Evolutionary conservation across 179 eudicot species (phyloP).

Genomic region (Nepenthes alata): DNA sequence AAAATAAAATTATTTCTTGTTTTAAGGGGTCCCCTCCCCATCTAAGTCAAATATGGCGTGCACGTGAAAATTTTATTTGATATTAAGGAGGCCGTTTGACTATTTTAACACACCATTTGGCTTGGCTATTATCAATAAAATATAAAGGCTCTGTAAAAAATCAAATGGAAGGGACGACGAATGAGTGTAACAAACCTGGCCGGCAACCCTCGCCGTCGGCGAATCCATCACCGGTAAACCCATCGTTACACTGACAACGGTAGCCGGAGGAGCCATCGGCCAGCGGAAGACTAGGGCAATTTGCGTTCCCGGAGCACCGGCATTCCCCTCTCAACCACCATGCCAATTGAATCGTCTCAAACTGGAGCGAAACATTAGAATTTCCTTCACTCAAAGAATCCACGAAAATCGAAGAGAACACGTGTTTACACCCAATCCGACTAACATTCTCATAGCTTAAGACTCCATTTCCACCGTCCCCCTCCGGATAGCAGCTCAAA

Average conservation of each 20-base stretch:
- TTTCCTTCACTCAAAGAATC: conserved; percentile 1
- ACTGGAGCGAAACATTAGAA: conserved; percentile 29
- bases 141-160: too few species aligned
- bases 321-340: conserved; percentile 71
- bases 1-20: too few species aligned
- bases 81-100: too few species aligned
- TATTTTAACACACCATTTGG: too few species aligned
- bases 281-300: conserved; percentile 12
- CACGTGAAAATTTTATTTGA: too few species aligned
- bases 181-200: conserved; percentile 24
- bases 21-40: too few species aligned
- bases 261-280: conserved; percentile 14
- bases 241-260: conserved; percentile 37
- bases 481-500: conserved; percentile 28
- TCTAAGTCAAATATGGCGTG: too few species aligned
- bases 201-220: conserved; percentile 35
- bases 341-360: conserved; percentile 37
- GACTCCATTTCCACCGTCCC: conserved; percentile 7
- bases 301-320: conserved; percentile 33
- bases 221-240: conserved; percentile 55
- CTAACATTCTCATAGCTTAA: conserved; percentile 18
- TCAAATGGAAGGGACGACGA: too few species aligned
- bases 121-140: too few species aligned
- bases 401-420: conserved; percentile 46
- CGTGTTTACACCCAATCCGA: conserved; percentile 16